phyloP scores from a whole-genome alignment of 768 basidiomycete species.

The Rickenella mellea region DNA sequence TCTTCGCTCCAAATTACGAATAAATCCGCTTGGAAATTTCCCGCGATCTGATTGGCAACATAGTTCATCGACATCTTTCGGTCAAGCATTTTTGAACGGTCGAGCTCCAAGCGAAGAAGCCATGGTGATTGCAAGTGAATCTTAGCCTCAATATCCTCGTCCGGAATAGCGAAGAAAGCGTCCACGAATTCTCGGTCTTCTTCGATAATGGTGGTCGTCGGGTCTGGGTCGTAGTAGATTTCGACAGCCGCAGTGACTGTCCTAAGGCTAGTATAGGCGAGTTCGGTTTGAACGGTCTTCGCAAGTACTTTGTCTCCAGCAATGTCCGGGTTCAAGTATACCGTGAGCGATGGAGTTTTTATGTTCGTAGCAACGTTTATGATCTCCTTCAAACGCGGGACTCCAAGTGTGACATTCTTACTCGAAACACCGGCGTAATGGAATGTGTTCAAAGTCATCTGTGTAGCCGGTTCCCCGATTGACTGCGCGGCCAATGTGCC shows the following conservation, averaged over 20 bases:
- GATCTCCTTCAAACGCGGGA: conserved; percentile 97
- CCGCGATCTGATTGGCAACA: conserved; percentile 87
- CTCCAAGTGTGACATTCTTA: conserved; percentile 99
- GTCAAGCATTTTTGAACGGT: conserved; percentile 96
- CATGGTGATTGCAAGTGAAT: conserved; percentile 91
- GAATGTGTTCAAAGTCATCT: conserved; percentile 99
- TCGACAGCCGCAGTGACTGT: conserved; percentile 94
- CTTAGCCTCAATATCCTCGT: conserved; percentile 89
- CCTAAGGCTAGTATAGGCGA: conserved; percentile 87
- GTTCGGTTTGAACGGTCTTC: conserved; percentile 86
- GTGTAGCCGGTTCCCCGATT: conserved; percentile 98
- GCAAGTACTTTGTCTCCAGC: conserved; percentile 53
- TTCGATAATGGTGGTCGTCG: conserved; percentile 86
- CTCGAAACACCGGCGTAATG: conserved; percentile 99
- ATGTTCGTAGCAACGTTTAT: conserved; percentile 99
- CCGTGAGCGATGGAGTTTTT: conserved; percentile 94
- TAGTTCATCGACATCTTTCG: conserved; percentile 92
- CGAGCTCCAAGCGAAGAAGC: conserved; percentile 93
- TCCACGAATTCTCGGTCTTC: conserved; percentile 95
- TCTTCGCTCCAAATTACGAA: conserved; percentile 99
- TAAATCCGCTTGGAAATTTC: conserved; percentile 90
- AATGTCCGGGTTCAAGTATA: conserved; percentile 73
- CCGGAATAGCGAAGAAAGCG: conserved; percentile 98
- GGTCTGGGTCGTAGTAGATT: conserved; percentile 96
- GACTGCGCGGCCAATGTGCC: conserved; percentile 97